Base-by-base conservation (phyloP, 106 monocot species). In the Triglochin maritima region DNA sequence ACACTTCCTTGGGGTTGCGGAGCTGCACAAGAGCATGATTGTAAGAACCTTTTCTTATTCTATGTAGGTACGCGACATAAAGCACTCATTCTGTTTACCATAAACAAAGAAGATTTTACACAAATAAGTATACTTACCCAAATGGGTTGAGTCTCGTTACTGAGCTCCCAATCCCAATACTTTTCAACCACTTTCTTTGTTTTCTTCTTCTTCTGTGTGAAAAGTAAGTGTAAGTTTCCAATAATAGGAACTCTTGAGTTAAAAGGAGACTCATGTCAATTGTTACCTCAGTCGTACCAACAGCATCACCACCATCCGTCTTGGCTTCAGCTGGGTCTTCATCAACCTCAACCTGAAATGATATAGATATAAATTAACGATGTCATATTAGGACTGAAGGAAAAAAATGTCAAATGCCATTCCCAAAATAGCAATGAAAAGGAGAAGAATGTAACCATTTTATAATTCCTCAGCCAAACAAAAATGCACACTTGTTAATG, bases 131-230 rank as follows among this genome's bases (percentile, higher is more conserved):
- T 48, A 50, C 88, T 79, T 56, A 99, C 98, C 98, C 98, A 99
- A 59, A 99, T 86, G 55, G 98, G 98, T 41, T 99, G 77, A 16
- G 98, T 99, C 66, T 99, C 98, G 79, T 99, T 99, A 4, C 86
- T 76, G 15, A 92, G 84, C 63, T 99, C 98, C 98, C 98, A 99
- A 17, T 99, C 98, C 98, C 98, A 99, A 55, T 99, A 92, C 57
- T 75, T 92, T 46, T 99, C 98, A 66, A 92, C 56, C 49, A 99
- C 89, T 62, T 81, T 99, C 62, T 99, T 99, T 4, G 92, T 99
- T 55, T 92, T 92, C 72, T 92, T 98, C 82, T 98, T 88, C 59
- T 74, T 86, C 91, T 91, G 59, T 3, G 76, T n/a, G 29, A 64
- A 61, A 59, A 41, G 9, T 42, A 56, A 42, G 15, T 9, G 11